Conservation (phyloP, 1,284 basidiomycete species). For the Exobasidium rhododendri region DNA sequence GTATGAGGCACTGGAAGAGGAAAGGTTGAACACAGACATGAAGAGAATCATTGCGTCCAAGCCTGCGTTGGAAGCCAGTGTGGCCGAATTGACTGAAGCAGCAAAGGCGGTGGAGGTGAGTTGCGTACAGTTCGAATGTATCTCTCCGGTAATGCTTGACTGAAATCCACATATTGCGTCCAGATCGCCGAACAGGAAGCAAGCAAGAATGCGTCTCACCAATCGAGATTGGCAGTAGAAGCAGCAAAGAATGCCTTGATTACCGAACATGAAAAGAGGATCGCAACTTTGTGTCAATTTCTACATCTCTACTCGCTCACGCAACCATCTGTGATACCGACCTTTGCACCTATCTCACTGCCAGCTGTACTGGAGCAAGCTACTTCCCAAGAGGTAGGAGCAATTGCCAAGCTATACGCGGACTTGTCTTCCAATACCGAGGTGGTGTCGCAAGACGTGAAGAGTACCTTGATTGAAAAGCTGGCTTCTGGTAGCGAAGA, state of each 20-base stretch:
- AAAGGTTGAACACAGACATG: conserved; percentile 8
- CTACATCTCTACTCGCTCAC: background rate
- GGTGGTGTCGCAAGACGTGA: background rate
- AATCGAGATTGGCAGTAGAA: background rate
- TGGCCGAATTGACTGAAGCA: conserved; percentile 7
- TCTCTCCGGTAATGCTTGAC: too few relatives aligned
- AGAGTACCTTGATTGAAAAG: background rate
- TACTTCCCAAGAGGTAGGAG: conserved; percentile 4
- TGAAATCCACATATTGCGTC: too few relatives aligned
- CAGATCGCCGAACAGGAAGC: conserved; percentile 6
- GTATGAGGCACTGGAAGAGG: background rate
- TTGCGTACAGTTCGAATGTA: too few relatives aligned
- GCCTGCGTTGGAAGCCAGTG: conserved; percentile 4
- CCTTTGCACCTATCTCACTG: conserved; percentile 2
- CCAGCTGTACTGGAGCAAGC: background rate
- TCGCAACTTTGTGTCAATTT: background rate
- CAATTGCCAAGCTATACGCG: conserved; percentile 5
- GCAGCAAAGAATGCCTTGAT: background rate
- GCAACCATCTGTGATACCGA: background rate
- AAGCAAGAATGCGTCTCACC: background rate
- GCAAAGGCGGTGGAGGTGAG: conserved; percentile 7
- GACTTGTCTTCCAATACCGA: conserved; percentile 4
- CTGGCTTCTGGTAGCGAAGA: background rate
- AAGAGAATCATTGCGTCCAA: conserved; percentile 8
- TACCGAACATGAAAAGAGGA: background rate